phyloP scores from a whole-genome alignment of 495 filamentous ascomycete genomes.

The Alectoria sarmentosa region DNA sequence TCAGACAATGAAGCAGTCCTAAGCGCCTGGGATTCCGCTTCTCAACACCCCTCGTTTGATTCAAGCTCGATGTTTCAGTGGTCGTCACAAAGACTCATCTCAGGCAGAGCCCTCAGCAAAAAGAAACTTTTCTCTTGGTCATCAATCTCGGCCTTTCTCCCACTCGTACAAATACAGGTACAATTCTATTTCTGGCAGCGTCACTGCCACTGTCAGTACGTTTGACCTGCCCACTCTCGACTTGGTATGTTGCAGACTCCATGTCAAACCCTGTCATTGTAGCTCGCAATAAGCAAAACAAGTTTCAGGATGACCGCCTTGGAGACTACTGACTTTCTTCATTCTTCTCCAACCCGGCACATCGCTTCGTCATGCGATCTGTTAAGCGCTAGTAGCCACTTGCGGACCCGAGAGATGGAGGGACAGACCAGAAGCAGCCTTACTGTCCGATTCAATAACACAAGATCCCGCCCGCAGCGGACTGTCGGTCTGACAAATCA shows the following conservation, averaged over 20 bases:
- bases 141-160: neutral
- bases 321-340: neutral
- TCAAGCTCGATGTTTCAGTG: neutral
- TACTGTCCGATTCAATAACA: neutral
- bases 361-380: neutral
- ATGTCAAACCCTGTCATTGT: neutral
- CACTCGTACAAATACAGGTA: too few relatives aligned
- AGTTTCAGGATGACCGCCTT: neutral
- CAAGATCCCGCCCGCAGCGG: neutral
- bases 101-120: neutral
- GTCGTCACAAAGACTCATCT: neutral
- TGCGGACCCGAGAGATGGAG: neutral
- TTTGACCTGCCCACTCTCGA: neutral
- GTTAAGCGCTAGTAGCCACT: neutral
- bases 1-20: neutral
- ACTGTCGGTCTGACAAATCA: too few relatives aligned
- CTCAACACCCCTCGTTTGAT: neutral
- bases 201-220: neutral
- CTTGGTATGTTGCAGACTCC: neutral
- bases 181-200: neutral
- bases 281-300: neutral
- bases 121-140: neutral
- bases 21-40: neutral
- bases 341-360: neutral
- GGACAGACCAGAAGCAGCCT: neutral